Conservation (phyloP, 805 yeast genomes). For the Wickerhamiella alocasiicola region DNA sequence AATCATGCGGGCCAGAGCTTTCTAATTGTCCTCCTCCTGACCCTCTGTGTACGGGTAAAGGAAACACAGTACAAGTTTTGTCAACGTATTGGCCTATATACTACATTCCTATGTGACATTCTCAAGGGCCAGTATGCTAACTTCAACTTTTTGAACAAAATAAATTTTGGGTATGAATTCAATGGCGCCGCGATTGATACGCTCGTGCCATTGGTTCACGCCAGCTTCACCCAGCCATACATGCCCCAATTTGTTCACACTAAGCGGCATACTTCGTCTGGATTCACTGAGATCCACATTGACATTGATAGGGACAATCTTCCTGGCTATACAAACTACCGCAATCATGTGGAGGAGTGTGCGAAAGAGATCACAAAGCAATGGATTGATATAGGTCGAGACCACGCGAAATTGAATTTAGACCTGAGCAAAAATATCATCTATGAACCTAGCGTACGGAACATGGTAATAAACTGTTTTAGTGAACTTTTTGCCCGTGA, state of each 20-base stretch:
- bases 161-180: slow-evolving; percentile 4
- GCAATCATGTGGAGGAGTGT: background rate
- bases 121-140: background rate
- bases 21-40: background rate
- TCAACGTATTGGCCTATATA: background rate
- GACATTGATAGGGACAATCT: background rate
- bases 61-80: slow-evolving; percentile 1
- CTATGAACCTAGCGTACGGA: background rate
- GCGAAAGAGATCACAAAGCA: background rate
- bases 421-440: background rate
- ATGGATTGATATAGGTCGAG: background rate
- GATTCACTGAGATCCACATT: background rate
- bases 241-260: slow-evolving; percentile 1
- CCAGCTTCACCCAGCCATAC: slow-evolving; percentile 4
- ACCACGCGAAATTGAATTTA: background rate
- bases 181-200: slow-evolving; percentile 2
- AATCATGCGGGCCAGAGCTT: background rate
- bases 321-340: background rate
- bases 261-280: background rate
- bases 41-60: background rate
- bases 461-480: background rate
- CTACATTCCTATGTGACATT: background rate
- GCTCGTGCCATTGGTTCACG: background rate
- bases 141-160: background rate
- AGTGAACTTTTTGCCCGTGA: background rate